Evolutionary conservation across 2,329 filamentous ascomycete species (phyloP).

Genomic region (Hypoxylon sp.): DNA sequence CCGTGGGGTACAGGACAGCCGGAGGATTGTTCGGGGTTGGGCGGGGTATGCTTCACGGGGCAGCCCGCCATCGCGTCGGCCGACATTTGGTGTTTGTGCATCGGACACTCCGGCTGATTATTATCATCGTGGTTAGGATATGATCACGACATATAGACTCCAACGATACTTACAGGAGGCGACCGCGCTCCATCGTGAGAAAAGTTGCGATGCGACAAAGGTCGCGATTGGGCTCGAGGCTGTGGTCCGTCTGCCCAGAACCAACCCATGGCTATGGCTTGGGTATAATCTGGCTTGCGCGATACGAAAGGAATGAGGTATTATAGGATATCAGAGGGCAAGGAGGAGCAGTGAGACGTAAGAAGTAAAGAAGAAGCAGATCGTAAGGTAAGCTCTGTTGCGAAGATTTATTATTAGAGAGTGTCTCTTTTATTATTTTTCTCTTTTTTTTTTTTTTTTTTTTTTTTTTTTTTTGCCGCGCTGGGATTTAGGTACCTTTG

Average conservation of each 20-base stretch:
- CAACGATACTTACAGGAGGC: constrained; percentile 51
- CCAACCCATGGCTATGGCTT: constrained; percentile 68
- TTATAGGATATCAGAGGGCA: neutral
- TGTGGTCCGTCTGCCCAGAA: constrained; percentile 65
- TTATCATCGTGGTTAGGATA: constrained; percentile 1
- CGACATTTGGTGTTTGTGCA: constrained; percentile 60
- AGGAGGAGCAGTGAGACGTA: neutral
- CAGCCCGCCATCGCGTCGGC: constrained; percentile 56
- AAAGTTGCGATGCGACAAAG: constrained; percentile 39
- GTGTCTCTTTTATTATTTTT: no score
- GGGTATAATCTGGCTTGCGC: constrained; percentile 1
- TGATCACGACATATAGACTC: neutral
- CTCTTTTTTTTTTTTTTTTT: no score
- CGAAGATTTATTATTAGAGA: no score
- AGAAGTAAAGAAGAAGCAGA: neutral
- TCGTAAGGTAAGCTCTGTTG: neutral
- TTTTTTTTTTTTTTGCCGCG: constrained; percentile 33
- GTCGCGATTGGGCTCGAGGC: constrained; percentile 35
- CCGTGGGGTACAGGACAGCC: constrained; percentile 58
- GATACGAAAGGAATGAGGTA: neutral
- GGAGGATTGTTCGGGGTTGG: constrained; percentile 44
- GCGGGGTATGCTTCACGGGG: constrained; percentile 41
- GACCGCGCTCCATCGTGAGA: constrained; percentile 41
- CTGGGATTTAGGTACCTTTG: constrained; percentile 11
- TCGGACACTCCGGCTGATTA: constrained; percentile 62